Evolutionary conservation across 768 basidiomycete genomes (phyloP), one percentile per base, ranked within the genome.

Genomic region (Pleurotus giganteus): DNA sequence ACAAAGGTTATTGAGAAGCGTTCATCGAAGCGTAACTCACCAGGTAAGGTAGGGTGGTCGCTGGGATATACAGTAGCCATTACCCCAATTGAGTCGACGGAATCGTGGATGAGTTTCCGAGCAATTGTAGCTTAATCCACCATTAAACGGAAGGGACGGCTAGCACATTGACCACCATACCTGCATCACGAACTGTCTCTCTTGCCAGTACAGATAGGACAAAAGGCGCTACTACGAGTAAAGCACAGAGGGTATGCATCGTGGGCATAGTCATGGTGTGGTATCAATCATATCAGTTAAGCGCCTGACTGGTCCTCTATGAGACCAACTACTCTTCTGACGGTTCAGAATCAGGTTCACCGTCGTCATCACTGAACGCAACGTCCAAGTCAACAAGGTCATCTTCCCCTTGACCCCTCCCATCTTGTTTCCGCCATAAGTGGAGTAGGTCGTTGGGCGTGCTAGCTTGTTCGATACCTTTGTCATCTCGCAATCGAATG

Each of bases 401-500:
- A 6, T 72, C 78, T 31, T 64, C 68, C 24, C 58, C 61, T 3
- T 46, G 64, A 8, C 69, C 71, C 43, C 68, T 69, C 15, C 68
- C 74, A 49, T 84, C 79, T 67, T 94, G 91, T 37, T 75, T 74
- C 51, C 74, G 72, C 69, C 84, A 94, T 67, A 94, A 80, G 11
- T 77, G 74, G 7, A 82, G 87, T 46, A 95, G 73, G 64, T 90
- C 85, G 17, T 80, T 74, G 2, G 85, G 77, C 3, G 86, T 85
- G 60, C 85, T 92, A 2, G 91, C 92, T 59, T 87, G 69, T 62
- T 88, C 85, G 47, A 85, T 75, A 4, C 63, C 62, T 68, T 93
- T 94, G 69, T 95, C 94, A 8, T 86, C 83, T 23, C 89, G 74
- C 5, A 82, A 63, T 56, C 77, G 81, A 53, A 95, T 76, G 71